These are phyloP conservation scores for Pseudogymnoascus destructans DNA, from an alignment of 2,329 filamentous ascomycete species.

Conservation along the genomic window DNA sequence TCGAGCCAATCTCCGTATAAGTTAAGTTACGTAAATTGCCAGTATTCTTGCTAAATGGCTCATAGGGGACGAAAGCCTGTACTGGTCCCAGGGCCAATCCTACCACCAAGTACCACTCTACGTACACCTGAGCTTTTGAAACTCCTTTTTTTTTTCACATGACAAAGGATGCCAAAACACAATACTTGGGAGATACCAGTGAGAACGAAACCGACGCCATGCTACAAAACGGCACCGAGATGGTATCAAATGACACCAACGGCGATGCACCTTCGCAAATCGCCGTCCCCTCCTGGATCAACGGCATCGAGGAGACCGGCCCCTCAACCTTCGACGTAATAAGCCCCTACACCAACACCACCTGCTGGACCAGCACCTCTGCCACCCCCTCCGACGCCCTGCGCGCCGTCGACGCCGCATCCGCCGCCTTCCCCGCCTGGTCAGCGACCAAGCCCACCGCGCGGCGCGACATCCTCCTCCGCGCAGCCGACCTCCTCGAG, in stretches of 20 bases:
- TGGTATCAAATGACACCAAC: constrained; percentile 12
- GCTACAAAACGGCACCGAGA: not conserved
- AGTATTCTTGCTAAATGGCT: not conserved
- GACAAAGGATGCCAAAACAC: not conserved
- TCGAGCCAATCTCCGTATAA: not conserved
- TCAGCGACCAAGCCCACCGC: constrained; percentile 37
- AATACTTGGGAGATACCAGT: not conserved
- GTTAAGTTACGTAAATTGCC: not conserved
- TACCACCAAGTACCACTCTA: not conserved
- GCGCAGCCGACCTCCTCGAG: constrained; percentile 40
- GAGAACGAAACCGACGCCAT: not conserved
- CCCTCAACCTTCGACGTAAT: constrained; percentile 34
- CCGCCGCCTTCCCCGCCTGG: constrained; percentile 45
- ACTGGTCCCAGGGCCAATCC: not conserved
- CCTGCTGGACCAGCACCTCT: constrained; percentile 35
- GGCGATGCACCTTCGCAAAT: not conserved
- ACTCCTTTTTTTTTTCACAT: not conserved
- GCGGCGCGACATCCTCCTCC: constrained; percentile 41
- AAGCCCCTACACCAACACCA: constrained; percentile 35
- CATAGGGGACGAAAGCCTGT: not conserved
- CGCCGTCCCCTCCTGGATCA: constrained; percentile 35
- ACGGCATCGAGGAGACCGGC: constrained; percentile 33
- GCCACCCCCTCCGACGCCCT: constrained; percentile 38
- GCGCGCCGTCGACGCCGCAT: constrained; percentile 39
- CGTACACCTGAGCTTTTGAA: not conserved